Percentiles rank a stretch among this genome's conserved stretches.
Evolutionary conservation across 148 eudicot genomes (phyloP).

Genomic region (Spergularia bocconei): DNA sequence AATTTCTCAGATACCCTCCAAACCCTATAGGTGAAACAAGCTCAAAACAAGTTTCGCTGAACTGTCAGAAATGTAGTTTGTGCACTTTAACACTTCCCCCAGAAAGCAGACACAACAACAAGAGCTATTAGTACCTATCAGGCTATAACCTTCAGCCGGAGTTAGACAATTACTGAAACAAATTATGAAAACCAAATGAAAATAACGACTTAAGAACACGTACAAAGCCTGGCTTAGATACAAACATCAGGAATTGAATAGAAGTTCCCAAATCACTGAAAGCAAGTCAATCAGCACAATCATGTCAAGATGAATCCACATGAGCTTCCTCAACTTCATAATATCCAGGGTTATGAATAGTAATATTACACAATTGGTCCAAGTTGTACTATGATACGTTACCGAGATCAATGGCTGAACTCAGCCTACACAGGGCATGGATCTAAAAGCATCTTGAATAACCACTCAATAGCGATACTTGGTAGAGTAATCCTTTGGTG

Average conservation of each 20-base stretch:
- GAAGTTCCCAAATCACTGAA: background rate
- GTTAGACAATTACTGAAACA: no score
- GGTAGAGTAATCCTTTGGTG: slow-evolving; percentile 46
- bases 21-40: no score
- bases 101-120: no score
- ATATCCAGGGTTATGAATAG: background rate
- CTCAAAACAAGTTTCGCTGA: no score
- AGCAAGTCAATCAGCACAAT: slow-evolving; percentile 10
- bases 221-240: no score
- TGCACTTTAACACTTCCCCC: no score
- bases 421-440: background rate
- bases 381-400: background rate
- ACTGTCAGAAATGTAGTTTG: no score
- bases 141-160: no score
- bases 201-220: no score
- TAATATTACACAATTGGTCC: background rate
- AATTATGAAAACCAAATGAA: no score
- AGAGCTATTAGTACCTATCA: no score
- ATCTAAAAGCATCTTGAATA: background rate
- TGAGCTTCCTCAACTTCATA: background rate
- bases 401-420: background rate
- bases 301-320: slow-evolving; percentile 2
- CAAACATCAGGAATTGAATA: background rate
- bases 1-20: no score
- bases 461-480: slow-evolving; percentile 36